Evolutionary conservation across 352 stramenopile genomes (phyloP).

Genomic region (Pythium oligandrum): DNA sequence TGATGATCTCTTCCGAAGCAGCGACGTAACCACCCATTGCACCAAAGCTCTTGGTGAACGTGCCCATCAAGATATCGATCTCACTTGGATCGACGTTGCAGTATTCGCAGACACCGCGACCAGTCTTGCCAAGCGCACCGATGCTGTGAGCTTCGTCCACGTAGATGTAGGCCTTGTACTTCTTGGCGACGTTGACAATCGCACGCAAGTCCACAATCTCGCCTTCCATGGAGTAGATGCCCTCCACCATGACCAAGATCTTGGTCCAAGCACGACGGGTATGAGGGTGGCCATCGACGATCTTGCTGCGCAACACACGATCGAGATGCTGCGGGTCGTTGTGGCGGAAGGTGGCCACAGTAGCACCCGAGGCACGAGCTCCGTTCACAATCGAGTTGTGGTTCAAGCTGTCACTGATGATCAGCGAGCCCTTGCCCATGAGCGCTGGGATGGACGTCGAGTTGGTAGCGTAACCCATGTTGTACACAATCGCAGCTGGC

Average conservation of each 20-base stretch:
- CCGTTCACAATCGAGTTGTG: conserved; percentile 99
- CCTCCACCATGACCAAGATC: conserved; percentile 96
- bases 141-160: conserved; percentile 98
- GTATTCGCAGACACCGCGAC: conserved; percentile 94
- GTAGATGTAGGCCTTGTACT: conserved; percentile 97
- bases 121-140: conserved; percentile 92
- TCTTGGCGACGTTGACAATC: conserved; percentile 93
- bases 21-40: conserved; percentile 98
- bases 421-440: conserved; percentile 90
- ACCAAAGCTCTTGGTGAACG: conserved; percentile 98
- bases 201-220: conserved; percentile 93
- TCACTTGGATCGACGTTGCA: conserved; percentile 92
- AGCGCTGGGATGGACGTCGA: conserved; percentile 95
- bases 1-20: conserved; percentile 58
- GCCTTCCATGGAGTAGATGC: conserved; percentile 98
- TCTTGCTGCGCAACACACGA: conserved; percentile 73
- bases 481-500: conserved; percentile 95
- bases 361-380: conserved; percentile 86
- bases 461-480: conserved; percentile 99
- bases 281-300: conserved; percentile 80
- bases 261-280: conserved; percentile 96
- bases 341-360: conserved; percentile 95
- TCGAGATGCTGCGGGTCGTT: conserved; percentile 95
- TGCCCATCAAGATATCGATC: conserved; percentile 99
- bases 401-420: conserved; percentile 98